Percentiles rank a stretch among this genome's conserved stretches.
These are phyloP conservation scores for Rubroshorea leprosula DNA, from an alignment of 345 rosid species.

Conservation along the genomic window DNA sequence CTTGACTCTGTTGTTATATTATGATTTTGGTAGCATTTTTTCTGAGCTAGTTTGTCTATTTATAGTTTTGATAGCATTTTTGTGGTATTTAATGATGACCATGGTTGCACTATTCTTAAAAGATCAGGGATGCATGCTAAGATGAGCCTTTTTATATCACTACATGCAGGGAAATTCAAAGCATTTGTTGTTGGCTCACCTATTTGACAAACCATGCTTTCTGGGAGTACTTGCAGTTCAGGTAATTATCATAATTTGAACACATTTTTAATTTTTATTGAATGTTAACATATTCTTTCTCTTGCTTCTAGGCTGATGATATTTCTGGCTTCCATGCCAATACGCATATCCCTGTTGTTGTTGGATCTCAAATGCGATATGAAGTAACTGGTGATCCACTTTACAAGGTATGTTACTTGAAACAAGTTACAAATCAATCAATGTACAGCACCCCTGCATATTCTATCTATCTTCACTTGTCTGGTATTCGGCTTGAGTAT, in stretches of 20 bases:
- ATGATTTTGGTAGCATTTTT: no score
- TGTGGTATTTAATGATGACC: no score
- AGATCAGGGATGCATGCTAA: no score
- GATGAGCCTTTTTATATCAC: conserved; percentile 3
- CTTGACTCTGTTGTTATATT: no score
- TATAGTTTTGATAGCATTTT: no score
- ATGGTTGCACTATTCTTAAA: no score
- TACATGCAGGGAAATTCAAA: conserved; percentile 66
- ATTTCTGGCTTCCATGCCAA: conserved; percentile 84
- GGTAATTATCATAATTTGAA: conserved; percentile 25
- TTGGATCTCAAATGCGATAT: conserved; percentile 90
- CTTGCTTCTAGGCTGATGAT: conserved; percentile 66
- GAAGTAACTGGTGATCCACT: conserved; percentile 88
- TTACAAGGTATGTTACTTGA: conserved; percentile 52
- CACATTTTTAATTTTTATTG: neutral
- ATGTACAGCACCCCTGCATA: no score
- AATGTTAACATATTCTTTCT: conserved; percentile 5
- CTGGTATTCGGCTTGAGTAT: no score
- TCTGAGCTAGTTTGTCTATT: no score
- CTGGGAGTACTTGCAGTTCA: conserved; percentile 86
- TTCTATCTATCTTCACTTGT: no score
- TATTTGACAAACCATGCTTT: conserved; percentile 96
- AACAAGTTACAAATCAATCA: neutral
- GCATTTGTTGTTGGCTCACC: conserved; percentile 82
- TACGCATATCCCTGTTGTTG: conserved; percentile 84